Conservation (phyloP, 176 grass and related monocot genomes). For the Juncus effusus region DNA sequence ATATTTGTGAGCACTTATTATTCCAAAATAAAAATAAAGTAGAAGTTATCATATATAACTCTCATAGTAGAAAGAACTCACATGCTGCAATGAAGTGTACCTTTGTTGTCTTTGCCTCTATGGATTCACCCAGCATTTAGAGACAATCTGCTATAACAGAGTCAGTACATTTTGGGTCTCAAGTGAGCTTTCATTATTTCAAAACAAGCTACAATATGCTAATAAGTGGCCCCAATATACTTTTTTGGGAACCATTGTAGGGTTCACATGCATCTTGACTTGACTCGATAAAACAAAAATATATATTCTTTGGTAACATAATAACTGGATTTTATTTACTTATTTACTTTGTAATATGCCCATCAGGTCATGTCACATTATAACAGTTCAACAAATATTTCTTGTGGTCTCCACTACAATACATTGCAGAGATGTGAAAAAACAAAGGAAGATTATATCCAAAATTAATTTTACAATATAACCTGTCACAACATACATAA, state of each 20-base stretch:
- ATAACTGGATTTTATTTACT: no score
- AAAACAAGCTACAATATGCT: neutral
- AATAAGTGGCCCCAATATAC: neutral
- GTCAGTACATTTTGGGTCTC: conserved; percentile 14
- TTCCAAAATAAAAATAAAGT: no score
- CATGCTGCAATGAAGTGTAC: neutral
- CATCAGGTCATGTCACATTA: no score
- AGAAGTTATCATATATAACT: no score
- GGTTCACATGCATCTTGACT: conserved; percentile 12
- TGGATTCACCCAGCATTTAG: conserved; percentile 17
- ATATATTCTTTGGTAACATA: no score
- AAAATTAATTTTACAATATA: no score
- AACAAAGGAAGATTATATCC: no score
- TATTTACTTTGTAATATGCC: no score
- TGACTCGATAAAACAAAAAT: neutral
- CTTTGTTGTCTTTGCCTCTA: conserved; percentile 19
- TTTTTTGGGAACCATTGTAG: neutral
- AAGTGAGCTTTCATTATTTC: conserved; percentile 9
- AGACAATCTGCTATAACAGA: neutral
- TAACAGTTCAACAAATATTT: no score
- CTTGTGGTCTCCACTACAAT: neutral
- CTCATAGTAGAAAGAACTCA: neutral
- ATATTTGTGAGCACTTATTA: no score
- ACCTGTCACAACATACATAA: no score
- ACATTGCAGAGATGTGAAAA: no score